Conservation (phyloP, 2,329 filamentous ascomycete genomes). For the Fulvia fulva region DNA sequence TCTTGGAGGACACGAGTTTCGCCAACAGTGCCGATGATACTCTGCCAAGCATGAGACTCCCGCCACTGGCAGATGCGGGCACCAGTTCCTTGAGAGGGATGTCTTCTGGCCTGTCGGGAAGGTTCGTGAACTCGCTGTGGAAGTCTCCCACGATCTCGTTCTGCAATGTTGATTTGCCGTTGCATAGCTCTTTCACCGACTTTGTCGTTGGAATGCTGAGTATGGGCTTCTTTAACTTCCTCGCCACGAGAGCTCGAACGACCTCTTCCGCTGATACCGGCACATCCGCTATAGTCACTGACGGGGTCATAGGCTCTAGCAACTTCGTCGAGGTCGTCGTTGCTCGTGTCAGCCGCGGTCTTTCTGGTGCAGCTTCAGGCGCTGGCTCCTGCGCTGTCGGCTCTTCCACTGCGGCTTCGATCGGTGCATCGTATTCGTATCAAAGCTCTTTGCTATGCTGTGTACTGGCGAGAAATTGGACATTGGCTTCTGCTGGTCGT, state of each 20-base stretch:
- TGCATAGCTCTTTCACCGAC: slow-evolving; percentile 85
- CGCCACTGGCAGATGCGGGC: background rate
- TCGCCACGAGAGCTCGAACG: background rate
- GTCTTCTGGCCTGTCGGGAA: slow-evolving; percentile 95
- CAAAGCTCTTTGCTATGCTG: background rate
- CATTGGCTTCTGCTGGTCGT: background rate
- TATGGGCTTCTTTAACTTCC: background rate
- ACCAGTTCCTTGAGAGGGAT: slow-evolving; percentile 58
- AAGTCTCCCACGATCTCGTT: slow-evolving; percentile 96
- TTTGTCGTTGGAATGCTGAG: slow-evolving; percentile 58
- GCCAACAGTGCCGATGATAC: background rate
- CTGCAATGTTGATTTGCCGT: slow-evolving; percentile 93
- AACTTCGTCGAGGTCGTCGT: background rate
- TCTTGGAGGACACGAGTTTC: background rate
- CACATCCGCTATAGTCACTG: background rate
- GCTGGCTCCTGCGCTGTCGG: background rate
- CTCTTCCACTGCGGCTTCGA: background rate
- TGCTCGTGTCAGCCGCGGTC: background rate
- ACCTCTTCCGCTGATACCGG: background rate
- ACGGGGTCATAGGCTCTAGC: background rate
- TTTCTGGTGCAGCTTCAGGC: background rate
- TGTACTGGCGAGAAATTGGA: background rate
- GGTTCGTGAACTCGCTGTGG: slow-evolving; percentile 95
- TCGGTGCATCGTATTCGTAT: background rate
- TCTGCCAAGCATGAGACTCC: background rate